Conservation (phyloP, 2,329 filamentous ascomycete species). For the Monosporascus sp. region DNA sequence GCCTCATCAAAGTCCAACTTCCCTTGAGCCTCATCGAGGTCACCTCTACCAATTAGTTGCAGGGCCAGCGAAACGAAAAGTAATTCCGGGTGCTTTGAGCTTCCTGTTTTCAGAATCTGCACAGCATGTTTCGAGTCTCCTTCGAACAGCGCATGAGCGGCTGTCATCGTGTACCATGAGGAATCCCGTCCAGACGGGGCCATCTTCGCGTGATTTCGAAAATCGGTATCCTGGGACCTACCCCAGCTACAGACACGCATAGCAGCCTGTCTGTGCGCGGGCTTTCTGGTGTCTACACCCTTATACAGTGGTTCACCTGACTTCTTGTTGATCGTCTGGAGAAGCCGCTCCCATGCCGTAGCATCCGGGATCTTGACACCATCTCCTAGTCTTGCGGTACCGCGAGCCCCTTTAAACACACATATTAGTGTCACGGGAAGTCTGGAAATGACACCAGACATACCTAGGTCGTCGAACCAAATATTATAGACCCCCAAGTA, state of each 20-base stretch:
- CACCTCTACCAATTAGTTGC: conserved; percentile 54
- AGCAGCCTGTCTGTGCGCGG: conserved; percentile 68
- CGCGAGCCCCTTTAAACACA: conserved; percentile 37
- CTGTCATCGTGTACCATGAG: conserved; percentile 63
- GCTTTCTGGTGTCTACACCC: conserved; percentile 57
- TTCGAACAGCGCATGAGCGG: conserved; percentile 70
- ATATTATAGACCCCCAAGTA: conserved; percentile 70
- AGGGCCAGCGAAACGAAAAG: conserved; percentile 63
- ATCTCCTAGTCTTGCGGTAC: conserved; percentile 42
- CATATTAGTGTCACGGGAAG: conserved; percentile 3
- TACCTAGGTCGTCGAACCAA: conserved; percentile 66
- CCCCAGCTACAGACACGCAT: conserved; percentile 72
- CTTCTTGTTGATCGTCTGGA: conserved; percentile 59
- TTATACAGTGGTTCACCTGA: conserved; percentile 58
- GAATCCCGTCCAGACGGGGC: conserved; percentile 45
- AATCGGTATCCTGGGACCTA: conserved; percentile 42
- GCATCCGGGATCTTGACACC: conserved; percentile 41
- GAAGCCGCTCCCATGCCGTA: conserved; percentile 53
- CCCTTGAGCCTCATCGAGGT: conserved; percentile 38
- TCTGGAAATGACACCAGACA: conserved; percentile 17
- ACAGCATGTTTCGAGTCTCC: conserved; percentile 65
- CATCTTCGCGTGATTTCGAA: conserved; percentile 38
- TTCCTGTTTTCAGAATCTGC: conserved; percentile 62
- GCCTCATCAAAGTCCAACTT: conserved; percentile 54
- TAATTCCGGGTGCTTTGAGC: conserved; percentile 56